Evolutionary conservation across 108 stramenopile species (phyloP).

Genomic region (Conticribra guillardii): DNA sequence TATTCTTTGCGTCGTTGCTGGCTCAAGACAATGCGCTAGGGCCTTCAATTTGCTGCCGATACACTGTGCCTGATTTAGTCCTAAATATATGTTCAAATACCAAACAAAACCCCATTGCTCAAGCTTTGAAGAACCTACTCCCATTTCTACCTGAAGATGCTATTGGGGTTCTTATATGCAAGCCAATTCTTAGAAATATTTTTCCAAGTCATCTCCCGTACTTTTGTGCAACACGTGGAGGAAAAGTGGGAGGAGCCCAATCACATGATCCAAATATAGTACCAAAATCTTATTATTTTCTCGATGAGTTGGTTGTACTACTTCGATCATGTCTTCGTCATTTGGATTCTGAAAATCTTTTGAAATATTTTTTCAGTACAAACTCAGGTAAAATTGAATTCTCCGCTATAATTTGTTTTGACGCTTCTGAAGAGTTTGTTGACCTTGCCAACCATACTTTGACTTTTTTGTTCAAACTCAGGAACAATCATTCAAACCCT

Average conservation of each 20-base stretch:
- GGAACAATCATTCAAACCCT: background rate
- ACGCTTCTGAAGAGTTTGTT: too few species aligned
- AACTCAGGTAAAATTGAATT: background rate
- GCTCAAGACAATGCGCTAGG: conserved; percentile 25
- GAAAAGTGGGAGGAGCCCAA: background rate
- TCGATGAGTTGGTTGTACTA: conserved; percentile 22
- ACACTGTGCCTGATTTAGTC: conserved; percentile 15
- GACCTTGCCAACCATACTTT: too few species aligned
- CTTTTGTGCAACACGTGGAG: background rate
- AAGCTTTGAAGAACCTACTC: conserved; percentile 18
- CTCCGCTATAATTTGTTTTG: too few species aligned
- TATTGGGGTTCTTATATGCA: conserved; percentile 21
- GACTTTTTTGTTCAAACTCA: conserved; percentile 19
- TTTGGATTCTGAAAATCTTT: conserved; percentile 17
- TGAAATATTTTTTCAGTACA: conserved; percentile 26
- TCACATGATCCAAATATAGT: conserved; percentile 1
- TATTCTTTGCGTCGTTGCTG: conserved; percentile 19
- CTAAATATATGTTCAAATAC: conserved; percentile 10
- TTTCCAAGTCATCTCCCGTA: conserved; percentile 2
- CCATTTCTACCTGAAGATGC: conserved; percentile 29
- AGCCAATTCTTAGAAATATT: conserved; percentile 19
- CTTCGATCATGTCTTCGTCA: conserved; percentile 25
- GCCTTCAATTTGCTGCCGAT: conserved; percentile 24
- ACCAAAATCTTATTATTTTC: background rate
- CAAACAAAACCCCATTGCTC: conserved; percentile 9